Evolutionary conservation across 306 rosid genomes (phyloP).

Genomic region (Geum urbanum): DNA sequence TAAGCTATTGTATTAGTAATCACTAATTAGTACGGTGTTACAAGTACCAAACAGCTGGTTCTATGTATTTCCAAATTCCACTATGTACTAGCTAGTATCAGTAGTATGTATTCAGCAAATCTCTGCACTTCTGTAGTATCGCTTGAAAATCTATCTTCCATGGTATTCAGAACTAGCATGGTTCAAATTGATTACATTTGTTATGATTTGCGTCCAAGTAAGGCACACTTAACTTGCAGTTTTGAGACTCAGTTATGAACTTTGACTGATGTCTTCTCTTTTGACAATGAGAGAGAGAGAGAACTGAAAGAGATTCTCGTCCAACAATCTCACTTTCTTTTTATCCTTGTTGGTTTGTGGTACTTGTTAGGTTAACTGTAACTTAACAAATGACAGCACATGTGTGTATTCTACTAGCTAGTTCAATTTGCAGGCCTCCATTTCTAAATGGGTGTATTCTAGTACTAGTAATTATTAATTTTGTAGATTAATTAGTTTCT

Average conservation of each 20-base stretch:
- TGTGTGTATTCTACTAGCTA: too few species aligned
- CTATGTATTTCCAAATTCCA: not conserved
- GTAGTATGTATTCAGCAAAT: not conserved
- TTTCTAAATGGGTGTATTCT: conserved; percentile 10
- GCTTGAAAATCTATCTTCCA: not conserved
- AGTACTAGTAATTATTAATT: not conserved
- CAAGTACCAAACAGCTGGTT: too few species aligned
- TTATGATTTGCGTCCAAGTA: too few species aligned
- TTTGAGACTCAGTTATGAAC: not conserved
- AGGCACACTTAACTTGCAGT: not conserved
- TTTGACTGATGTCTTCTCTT: conserved; percentile 15
- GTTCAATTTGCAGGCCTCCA: conserved; percentile 2
- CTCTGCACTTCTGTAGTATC: not conserved
- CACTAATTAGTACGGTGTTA: too few species aligned
- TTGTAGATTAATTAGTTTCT: too few species aligned
- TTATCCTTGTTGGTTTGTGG: conserved; percentile 19
- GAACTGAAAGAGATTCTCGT: not conserved
- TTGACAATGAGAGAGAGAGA: not conserved
- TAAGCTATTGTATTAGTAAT: not conserved
- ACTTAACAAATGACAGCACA: conserved; percentile 24
- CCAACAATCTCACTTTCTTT: conserved; percentile 1
- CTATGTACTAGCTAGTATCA: not conserved
- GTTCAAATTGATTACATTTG: not conserved
- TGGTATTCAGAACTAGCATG: not conserved
- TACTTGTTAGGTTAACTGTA: conserved; percentile 27